These are phyloP conservation scores for Trichophyton simii DNA, from an alignment of 2,329 filamentous ascomycete species.

Conservation along the genomic window DNA sequence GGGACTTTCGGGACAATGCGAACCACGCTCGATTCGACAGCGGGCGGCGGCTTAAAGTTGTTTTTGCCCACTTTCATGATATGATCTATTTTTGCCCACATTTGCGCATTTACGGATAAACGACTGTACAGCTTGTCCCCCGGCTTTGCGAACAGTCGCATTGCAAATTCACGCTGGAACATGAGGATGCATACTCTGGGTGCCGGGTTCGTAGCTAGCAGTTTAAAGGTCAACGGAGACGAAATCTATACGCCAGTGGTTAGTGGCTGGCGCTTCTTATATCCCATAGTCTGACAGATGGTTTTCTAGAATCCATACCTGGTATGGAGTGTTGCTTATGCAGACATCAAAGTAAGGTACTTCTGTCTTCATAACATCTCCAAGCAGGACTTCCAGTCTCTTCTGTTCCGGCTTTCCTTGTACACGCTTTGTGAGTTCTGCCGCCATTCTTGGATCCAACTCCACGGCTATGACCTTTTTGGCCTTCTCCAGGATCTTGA, in stretches of 20 bases:
- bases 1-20: conserved; percentile 79
- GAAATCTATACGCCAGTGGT: conserved; percentile 50
- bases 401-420: conserved; percentile 77
- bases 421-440: conserved; percentile 85
- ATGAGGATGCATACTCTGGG: conserved; percentile 81
- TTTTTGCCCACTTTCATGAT: conserved; percentile 92
- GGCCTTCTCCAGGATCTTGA: conserved; percentile 75
- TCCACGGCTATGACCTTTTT: conserved; percentile 79
- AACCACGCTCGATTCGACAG: conserved; percentile 84
- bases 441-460: conserved; percentile 91
- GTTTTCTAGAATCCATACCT: conserved; percentile 32
- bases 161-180: conserved; percentile 92
- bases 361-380: conserved; percentile 85
- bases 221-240: conserved; percentile 79
- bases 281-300: background rate
- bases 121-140: conserved; percentile 82
- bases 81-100: conserved; percentile 61
- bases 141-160: conserved; percentile 75
- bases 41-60: conserved; percentile 90
- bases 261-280: background rate
- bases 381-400: conserved; percentile 74
- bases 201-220: conserved; percentile 67
- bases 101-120: conserved; percentile 86
- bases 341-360: conserved; percentile 70
- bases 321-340: conserved; percentile 65